A percentile compares a stretch with the other conserved stretches of the same genome.
Evolutionary conservation across 75 land plant species (phyloP).

Genomic region (Cupressus sempervirens): DNA sequence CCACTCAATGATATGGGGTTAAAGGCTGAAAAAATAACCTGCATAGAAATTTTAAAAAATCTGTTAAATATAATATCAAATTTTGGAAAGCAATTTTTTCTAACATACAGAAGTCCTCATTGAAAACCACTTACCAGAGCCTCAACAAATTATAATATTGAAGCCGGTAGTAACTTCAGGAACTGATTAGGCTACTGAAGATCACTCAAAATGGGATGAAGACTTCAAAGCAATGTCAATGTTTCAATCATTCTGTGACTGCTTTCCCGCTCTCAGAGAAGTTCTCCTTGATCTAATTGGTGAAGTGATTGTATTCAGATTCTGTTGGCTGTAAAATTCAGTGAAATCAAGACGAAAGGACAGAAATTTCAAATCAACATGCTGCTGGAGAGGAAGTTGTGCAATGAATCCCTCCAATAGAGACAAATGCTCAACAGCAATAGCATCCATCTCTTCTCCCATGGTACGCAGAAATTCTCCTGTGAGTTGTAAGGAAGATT

Average conservation of each 20-base stretch:
- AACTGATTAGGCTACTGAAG: slow-evolving; percentile 5
- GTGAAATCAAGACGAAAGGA: slow-evolving; percentile 94
- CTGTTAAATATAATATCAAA: background rate
- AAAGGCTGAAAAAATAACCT: background rate
- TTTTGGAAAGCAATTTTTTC: background rate
- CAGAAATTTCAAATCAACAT: slow-evolving; percentile 95
- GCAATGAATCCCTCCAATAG: slow-evolving; percentile 80
- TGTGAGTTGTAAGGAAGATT: slow-evolving; percentile 52
- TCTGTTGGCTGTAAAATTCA: slow-evolving; percentile 76
- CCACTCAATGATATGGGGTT: background rate
- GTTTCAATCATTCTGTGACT: slow-evolving; percentile 10
- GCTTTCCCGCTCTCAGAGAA: background rate
- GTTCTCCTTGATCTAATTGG: slow-evolving; percentile 5
- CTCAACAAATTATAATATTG: background rate
- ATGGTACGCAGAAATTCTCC: slow-evolving; percentile 67
- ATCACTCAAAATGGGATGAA: background rate
- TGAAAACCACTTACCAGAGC: slow-evolving; percentile 3
- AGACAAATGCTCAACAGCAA: slow-evolving; percentile 78
- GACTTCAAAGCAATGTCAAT: background rate
- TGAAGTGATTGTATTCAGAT: background rate
- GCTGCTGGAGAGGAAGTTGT: slow-evolving; percentile 87
- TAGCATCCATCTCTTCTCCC: slow-evolving; percentile 76
- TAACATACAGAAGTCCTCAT: background rate
- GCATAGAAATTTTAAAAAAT: background rate
- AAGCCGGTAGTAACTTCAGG: background rate